phyloP scores from a whole-genome alignment of 805 yeast genomes.

The Candida mattraensis region DNA sequence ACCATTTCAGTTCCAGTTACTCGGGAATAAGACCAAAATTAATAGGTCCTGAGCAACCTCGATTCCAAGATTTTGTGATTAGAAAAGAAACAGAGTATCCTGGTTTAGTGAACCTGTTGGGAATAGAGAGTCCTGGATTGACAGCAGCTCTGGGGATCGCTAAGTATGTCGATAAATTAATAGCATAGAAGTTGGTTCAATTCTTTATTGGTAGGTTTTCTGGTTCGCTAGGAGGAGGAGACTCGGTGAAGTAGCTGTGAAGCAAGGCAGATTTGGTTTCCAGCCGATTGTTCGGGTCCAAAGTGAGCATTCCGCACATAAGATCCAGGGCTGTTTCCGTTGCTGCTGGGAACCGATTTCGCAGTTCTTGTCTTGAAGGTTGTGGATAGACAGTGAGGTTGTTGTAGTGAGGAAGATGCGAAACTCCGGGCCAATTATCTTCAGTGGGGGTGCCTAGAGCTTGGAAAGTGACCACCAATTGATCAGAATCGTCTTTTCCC shows the following conservation, averaged over 20 bases:
- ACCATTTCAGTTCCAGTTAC: slow-evolving; percentile 63
- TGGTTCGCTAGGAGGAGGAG: slow-evolving; percentile 75
- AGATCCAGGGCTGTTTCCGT: slow-evolving; percentile 79
- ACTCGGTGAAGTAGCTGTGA: slow-evolving; percentile 68
- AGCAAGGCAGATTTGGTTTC: slow-evolving; percentile 61
- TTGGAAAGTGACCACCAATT: slow-evolving; percentile 87
- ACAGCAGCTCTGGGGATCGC: slow-evolving; percentile 84
- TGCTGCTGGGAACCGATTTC: slow-evolving; percentile 87
- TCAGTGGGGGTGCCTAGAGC: slow-evolving; percentile 97
- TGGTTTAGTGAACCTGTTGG: slow-evolving; percentile 77
- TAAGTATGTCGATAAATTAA: slow-evolving; percentile 54
- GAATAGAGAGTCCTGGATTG: slow-evolving; percentile 89
- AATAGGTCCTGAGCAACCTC: slow-evolving; percentile 40
- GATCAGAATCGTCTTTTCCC: slow-evolving; percentile 87
- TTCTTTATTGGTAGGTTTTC: slow-evolving; percentile 47
- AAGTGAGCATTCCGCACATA: slow-evolving; percentile 65
- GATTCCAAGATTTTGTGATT: slow-evolving; percentile 73
- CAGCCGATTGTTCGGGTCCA: slow-evolving; percentile 79
- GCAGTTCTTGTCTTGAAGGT: slow-evolving; percentile 76
- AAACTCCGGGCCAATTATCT: slow-evolving; percentile 85
- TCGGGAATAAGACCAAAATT: slow-evolving; percentile 86
- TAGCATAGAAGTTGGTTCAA: slow-evolving; percentile 19
- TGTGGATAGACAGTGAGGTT: slow-evolving; percentile 76
- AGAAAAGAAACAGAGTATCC: slow-evolving; percentile 67
- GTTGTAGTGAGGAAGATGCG: slow-evolving; percentile 73